Conservation (phyloP, 2,329 filamentous ascomycete genomes). For the Trichophyton schoenleinii region DNA sequence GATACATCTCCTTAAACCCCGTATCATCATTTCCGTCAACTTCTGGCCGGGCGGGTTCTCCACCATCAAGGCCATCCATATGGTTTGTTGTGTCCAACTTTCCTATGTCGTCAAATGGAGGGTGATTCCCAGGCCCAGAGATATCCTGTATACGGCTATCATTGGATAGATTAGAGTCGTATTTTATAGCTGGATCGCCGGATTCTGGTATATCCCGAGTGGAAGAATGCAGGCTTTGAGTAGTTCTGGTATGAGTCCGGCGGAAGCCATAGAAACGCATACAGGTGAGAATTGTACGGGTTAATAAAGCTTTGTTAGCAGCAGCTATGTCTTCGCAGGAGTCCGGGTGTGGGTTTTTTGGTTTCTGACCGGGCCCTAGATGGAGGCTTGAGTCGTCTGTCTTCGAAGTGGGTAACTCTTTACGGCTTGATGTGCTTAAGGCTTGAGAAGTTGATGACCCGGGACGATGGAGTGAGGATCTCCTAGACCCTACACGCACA, state of each 20-base stretch:
- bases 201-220: conserved; percentile 3
- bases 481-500: background rate
- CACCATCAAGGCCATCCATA: background rate
- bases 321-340: conserved; percentile 15
- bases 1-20: conserved; percentile 34
- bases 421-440: conserved; percentile 6
- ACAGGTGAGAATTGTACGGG: conserved; percentile 32
- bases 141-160: background rate
- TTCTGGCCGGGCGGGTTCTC: background rate
- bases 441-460: background rate
- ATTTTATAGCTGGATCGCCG: conserved; percentile 10
- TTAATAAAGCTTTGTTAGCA: conserved; percentile 31
- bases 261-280: conserved; percentile 34
- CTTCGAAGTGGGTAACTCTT: background rate
- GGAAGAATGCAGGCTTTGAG: conserved; percentile 2
- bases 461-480: background rate
- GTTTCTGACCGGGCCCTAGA: background rate
- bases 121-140: too few relatives aligned
- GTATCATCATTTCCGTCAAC: conserved; percentile 23
- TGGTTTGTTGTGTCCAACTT: background rate
- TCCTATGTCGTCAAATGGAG: background rate
- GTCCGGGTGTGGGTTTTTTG: background rate
- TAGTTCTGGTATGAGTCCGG: conserved; percentile 19
- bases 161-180: background rate
- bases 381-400: background rate